These are phyloP conservation scores for Purshia tridentata DNA, from an alignment of 306 rosid genomes.

Conservation along the genomic window DNA sequence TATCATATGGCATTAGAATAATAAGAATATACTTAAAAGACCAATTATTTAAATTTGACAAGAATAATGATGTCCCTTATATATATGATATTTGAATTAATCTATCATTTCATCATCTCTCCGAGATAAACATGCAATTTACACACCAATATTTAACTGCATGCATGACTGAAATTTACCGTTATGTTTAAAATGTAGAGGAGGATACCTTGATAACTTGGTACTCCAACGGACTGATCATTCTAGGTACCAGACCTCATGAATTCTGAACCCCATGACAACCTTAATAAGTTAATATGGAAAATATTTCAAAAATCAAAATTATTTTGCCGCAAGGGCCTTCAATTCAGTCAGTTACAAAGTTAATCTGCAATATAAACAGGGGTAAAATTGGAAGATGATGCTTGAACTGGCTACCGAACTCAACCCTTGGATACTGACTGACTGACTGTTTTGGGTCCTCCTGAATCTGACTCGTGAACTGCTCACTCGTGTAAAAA, in stretches of 20 bases:
- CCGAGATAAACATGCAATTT: neutral
- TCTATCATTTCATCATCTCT: neutral
- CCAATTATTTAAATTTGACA: neutral
- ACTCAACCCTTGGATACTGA: slow-evolving; percentile 6
- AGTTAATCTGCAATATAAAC: too few species aligned
- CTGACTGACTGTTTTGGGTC: neutral
- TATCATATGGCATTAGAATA: slow-evolving; percentile 4
- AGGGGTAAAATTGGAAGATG: too few species aligned
- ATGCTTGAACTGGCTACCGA: neutral
- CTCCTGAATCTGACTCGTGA: neutral
- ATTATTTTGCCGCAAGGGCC: neutral
- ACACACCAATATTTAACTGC: too few species aligned
- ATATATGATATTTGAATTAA: neutral
- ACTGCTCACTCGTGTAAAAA: neutral
- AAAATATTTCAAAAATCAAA: neutral
- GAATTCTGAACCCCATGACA: neutral
- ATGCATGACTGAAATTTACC: neutral
- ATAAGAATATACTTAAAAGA: slow-evolving; percentile 8
- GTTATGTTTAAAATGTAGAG: neutral
- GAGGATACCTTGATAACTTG: too few species aligned
- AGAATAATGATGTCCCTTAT: neutral
- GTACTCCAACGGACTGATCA: neutral
- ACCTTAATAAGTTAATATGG: neutral
- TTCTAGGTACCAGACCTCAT: neutral
- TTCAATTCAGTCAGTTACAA: too few species aligned